Evolutionary conservation across 768 basidiomycete genomes (phyloP).

Genomic region (Hericium erinaceus): DNA sequence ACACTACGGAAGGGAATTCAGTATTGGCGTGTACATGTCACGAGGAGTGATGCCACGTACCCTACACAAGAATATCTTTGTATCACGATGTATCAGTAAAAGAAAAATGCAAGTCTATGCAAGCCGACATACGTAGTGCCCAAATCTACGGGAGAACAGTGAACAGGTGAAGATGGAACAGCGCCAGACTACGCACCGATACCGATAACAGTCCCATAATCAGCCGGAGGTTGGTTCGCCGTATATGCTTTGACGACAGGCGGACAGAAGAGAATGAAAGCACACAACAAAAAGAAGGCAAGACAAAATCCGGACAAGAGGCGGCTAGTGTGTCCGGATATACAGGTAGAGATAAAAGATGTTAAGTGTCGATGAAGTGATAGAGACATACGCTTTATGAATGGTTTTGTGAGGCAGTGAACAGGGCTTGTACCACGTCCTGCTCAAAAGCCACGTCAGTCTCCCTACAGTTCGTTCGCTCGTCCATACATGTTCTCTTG

Average conservation of each 20-base stretch:
- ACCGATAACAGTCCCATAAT: constrained; percentile 91
- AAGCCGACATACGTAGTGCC: constrained; percentile 72
- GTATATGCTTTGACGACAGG: constrained; percentile 30
- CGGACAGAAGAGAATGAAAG: constrained; percentile 67
- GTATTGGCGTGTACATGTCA: not conserved
- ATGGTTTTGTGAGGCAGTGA: too few relatives aligned
- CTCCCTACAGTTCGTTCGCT: too few relatives aligned
- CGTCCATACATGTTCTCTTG: too few relatives aligned
- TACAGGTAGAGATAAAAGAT: too few relatives aligned
- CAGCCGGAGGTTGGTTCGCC: constrained; percentile 60
- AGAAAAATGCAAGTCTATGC: not conserved
- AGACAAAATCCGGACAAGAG: constrained; percentile 15
- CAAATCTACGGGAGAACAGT: constrained; percentile 46
- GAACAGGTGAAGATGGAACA: constrained; percentile 2
- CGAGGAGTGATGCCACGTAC: not conserved
- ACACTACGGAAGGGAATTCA: not conserved
- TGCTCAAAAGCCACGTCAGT: too few relatives aligned
- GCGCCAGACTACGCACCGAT: constrained; percentile 46
- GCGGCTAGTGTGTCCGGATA: constrained; percentile 5
- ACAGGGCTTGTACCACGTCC: too few relatives aligned
- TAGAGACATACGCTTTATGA: too few relatives aligned
- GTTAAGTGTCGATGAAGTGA: too few relatives aligned
- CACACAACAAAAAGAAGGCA: constrained; percentile 40
- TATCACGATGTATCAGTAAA: constrained; percentile 76
- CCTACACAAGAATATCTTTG: constrained; percentile 5